Evolutionary conservation across 2,329 filamentous ascomycete genomes (phyloP).

Genomic region (Aspergillus sergii): DNA sequence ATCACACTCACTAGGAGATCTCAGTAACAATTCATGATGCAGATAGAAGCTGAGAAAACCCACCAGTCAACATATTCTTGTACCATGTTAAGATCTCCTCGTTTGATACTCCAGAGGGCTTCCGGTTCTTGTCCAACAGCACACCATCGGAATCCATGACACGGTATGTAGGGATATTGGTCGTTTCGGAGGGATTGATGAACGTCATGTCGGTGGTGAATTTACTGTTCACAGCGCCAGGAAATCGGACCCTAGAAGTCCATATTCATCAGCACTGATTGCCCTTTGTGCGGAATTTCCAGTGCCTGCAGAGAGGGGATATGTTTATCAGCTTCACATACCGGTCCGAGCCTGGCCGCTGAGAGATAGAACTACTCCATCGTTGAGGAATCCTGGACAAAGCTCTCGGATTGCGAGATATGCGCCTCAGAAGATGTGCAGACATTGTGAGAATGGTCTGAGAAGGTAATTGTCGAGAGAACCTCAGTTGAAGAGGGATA

Average conservation of each 20-base stretch:
- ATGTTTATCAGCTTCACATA: slow-evolving; percentile 38
- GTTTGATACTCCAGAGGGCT: slow-evolving; percentile 65
- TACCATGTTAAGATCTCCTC: slow-evolving; percentile 65
- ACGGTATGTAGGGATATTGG: slow-evolving; percentile 86
- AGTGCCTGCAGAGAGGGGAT: not conserved
- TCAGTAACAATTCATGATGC: not conserved
- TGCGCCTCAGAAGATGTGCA: slow-evolving; percentile 9
- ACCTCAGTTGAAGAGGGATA: not conserved
- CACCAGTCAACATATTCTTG: slow-evolving; percentile 64
- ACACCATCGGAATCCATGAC: slow-evolving; percentile 86
- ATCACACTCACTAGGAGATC: slow-evolving; percentile 68
- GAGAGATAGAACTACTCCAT: slow-evolving; percentile 59
- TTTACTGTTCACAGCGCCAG: slow-evolving; percentile 91
- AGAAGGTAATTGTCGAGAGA: slow-evolving; percentile 2
- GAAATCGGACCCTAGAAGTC: slow-evolving; percentile 66
- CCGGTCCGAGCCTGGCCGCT: slow-evolving; percentile 62
- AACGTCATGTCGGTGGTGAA: slow-evolving; percentile 83
- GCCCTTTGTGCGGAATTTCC: not conserved
- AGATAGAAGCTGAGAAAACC: slow-evolving; percentile 15
- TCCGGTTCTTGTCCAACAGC: slow-evolving; percentile 73
- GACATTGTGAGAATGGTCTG: slow-evolving; percentile 13
- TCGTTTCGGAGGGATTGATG: slow-evolving; percentile 69
- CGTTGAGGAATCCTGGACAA: slow-evolving; percentile 30
- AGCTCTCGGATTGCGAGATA: slow-evolving; percentile 9
- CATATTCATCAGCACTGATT: slow-evolving; percentile 17